These are phyloP conservation scores for Daldinia sp. DNA, from an alignment of 2,329 filamentous ascomycete species.

Conservation along the genomic window DNA sequence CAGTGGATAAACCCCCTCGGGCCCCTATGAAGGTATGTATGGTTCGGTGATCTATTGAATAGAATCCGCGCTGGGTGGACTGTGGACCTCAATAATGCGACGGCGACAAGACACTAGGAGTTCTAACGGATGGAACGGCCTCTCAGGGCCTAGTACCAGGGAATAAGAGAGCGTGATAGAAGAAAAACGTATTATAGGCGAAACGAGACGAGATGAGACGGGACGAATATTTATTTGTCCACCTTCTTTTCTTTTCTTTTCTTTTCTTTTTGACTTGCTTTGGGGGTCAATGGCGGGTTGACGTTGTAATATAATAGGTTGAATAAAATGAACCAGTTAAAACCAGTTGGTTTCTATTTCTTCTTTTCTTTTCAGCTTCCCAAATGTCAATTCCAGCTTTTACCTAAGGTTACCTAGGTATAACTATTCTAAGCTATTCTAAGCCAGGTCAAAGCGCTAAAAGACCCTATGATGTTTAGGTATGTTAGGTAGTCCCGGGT, in stretches of 20 bases:
- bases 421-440: background rate
- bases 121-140: constrained; percentile 28
- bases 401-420: background rate
- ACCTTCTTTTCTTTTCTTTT: background rate
- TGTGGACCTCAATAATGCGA: constrained; percentile 36
- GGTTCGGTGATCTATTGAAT: constrained; percentile 35
- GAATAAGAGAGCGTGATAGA: background rate
- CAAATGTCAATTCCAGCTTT: background rate
- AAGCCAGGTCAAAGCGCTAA: background rate
- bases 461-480: background rate
- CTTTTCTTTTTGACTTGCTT: no score
- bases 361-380: background rate
- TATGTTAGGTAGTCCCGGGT: constrained; percentile 18
- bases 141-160: constrained; percentile 12
- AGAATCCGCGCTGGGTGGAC: constrained; percentile 29
- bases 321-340: no score
- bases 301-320: no score
- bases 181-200: constrained; percentile 8
- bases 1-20: constrained; percentile 40
- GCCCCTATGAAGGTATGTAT: constrained; percentile 30
- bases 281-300: no score
- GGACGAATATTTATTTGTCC: constrained; percentile 9
- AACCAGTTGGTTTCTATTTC: no score
- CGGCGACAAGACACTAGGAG: constrained; percentile 35
- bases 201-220: background rate